Conservation (phyloP, 257 asterid genomes). For the Solanum chaucha region DNA sequence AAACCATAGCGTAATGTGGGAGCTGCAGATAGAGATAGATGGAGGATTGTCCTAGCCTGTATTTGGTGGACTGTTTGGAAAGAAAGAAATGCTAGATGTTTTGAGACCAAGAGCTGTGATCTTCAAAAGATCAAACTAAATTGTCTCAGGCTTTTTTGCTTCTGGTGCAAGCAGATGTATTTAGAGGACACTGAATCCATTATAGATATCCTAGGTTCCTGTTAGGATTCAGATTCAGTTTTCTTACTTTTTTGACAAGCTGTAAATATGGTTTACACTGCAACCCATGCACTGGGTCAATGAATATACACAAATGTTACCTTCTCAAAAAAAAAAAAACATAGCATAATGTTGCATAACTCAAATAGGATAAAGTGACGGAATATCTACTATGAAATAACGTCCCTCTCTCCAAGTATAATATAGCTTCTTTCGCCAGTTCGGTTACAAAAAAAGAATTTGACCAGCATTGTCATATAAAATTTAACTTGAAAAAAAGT, state of each 20-base stretch:
- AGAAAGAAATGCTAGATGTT: neutral
- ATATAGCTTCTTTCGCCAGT: neutral
- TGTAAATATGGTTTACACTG: neutral
- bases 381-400: neutral
- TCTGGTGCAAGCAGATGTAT: neutral
- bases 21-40: neutral
- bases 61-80: neutral
- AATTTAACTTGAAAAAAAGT: neutral
- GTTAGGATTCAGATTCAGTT: neutral
- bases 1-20: neutral
- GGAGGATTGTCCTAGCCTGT: neutral
- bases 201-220: neutral
- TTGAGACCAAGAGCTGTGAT: neutral
- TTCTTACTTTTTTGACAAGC: neutral
- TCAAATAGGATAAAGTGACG: neutral
- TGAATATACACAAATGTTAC: neutral
- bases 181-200: neutral
- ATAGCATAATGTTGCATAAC: neutral
- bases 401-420: neutral
- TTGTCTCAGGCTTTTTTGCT: neutral
- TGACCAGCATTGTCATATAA: neutral
- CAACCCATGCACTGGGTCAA: neutral
- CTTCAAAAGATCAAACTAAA: neutral
- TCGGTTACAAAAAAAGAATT: neutral
- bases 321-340: neutral